Evolutionary conservation across 108 stramenopile species (phyloP), one percentile per base, ranked within the genome.

Genomic region (Pseudonitzschia delicatissima): DNA sequence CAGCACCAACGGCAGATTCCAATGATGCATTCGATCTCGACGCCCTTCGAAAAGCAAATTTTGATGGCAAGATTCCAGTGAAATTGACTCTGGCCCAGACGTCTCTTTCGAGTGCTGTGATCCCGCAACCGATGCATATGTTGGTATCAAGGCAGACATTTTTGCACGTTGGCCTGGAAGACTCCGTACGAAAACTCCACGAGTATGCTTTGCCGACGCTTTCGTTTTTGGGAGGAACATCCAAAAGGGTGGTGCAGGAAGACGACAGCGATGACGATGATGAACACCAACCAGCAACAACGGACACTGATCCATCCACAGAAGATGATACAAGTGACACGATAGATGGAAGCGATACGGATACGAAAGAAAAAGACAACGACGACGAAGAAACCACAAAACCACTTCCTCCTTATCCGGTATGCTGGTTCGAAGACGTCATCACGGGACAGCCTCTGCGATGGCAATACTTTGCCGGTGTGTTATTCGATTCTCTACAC

Each of bases 351-450:
- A 39, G 29, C 33, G 17, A 23, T 34, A 27, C 26, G 27, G 20
- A 49, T 5, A 34, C 35, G 20, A 27, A 8, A 20, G 13, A 59
- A 2, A 27, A 60, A 18, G 12, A 20, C 47, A 39, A 35, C 2
- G 26, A 37, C 9, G 23, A 48, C 20, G 7, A 48, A 2, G n/a
- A 44, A 2, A 3, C 13, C 13, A 37, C 33, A 17, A 13, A 61
- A 2, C 20, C 6, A 2, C 18, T 23, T 20, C 6, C 60, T 4
- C 11, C 50, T 37, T 88, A 74, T 77, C 85, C 86, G 15, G 68
- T 68, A 23, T 92, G 91, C 42, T 93, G 92, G 92, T 93, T 90
- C 58, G 87, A 93, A 73, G 92, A 93, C 59, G 87, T 83, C 64
- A 76, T 42, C 32, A 86, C 84, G 36, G 72, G 78, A 25, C 20